Conservation (phyloP, 148 eudicot species). For the Oxyria digyna region DNA sequence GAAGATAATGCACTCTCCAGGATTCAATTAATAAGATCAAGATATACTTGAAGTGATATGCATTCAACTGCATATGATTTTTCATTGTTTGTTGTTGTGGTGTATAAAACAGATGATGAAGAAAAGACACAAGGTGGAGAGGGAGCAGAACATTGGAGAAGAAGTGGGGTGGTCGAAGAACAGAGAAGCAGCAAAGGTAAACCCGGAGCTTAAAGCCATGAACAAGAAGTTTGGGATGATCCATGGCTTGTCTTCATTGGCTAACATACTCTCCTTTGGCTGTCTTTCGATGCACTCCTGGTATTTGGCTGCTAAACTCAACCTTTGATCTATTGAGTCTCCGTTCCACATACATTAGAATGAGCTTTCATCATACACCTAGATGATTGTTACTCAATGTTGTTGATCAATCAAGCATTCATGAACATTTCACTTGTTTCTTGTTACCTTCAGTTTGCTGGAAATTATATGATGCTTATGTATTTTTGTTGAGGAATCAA, state of each 20-base stretch:
- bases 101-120: slow-evolving; percentile 70
- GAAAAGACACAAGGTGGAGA: slow-evolving; percentile 93
- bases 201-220: slow-evolving; percentile 77
- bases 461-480: not conserved
- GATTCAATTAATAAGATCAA: not conserved
- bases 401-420: not conserved
- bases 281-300: slow-evolving; percentile 92
- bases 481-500: not conserved
- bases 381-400: not conserved
- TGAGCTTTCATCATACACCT: not conserved
- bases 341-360: not conserved
- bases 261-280: slow-evolving; percentile 77
- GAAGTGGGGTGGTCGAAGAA: slow-evolving; percentile 97
- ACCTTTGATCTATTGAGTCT: slow-evolving; percentile 25
- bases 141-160: slow-evolving; percentile 80
- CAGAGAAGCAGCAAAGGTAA: slow-evolving; percentile 65
- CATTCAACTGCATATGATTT: too few relatives aligned
- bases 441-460: not conserved
- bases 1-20: too few relatives aligned
- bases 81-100: too few relatives aligned
- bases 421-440: not conserved
- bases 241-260: slow-evolving; percentile 79
- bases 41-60: too few relatives aligned
- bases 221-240: slow-evolving; percentile 98
- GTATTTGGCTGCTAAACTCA: slow-evolving; percentile 77